These are phyloP conservation scores for Arxiozyma slooffiae DNA, from an alignment of 1,139 yeast genomes.

Conservation along the genomic window DNA sequence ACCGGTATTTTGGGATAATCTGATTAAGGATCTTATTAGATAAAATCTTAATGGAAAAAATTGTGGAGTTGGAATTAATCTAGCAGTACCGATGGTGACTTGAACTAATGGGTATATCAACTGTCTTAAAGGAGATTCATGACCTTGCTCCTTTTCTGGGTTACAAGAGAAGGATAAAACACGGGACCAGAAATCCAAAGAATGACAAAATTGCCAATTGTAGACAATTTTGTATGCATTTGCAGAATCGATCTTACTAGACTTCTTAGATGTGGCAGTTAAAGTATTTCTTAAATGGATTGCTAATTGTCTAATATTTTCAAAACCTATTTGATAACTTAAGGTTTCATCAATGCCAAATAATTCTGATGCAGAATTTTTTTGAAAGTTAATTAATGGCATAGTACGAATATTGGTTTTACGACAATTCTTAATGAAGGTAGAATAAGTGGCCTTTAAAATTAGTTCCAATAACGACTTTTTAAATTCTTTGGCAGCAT, in stretches of 20 bases:
- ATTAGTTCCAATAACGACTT: constrained; percentile 49
- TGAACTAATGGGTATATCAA: constrained; percentile 91
- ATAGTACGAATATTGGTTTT: constrained; percentile 79
- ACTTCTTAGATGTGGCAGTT: constrained; percentile 56
- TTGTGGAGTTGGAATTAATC: constrained; percentile 86
- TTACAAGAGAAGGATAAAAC: constrained; percentile 64
- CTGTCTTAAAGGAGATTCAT: constrained; percentile 67
- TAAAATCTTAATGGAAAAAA: constrained; percentile 91
- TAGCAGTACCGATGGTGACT: constrained; percentile 83
- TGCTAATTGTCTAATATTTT: constrained; percentile 86
- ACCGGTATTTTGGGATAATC: constrained; percentile 79
- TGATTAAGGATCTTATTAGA: constrained; percentile 67
- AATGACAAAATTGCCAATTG: constrained; percentile 95
- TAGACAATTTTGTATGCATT: constrained; percentile 53
- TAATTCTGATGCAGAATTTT: constrained; percentile 78
- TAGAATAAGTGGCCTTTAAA: constrained; percentile 64
- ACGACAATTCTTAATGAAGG: constrained; percentile 71
- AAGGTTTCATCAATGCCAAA: constrained; percentile 64
- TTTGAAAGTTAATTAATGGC: constrained; percentile 78
- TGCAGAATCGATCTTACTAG: constrained; percentile 41
- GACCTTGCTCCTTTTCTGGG: constrained; percentile 47
- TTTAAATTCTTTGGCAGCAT: constrained; percentile 58
- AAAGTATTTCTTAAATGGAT: constrained; percentile 81
- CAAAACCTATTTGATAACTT: constrained; percentile 85
- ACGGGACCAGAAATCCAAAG: constrained; percentile 95